Conservation (phyloP, 192 early-diverging fungal species). For the Funneliformis mosseae region DNA sequence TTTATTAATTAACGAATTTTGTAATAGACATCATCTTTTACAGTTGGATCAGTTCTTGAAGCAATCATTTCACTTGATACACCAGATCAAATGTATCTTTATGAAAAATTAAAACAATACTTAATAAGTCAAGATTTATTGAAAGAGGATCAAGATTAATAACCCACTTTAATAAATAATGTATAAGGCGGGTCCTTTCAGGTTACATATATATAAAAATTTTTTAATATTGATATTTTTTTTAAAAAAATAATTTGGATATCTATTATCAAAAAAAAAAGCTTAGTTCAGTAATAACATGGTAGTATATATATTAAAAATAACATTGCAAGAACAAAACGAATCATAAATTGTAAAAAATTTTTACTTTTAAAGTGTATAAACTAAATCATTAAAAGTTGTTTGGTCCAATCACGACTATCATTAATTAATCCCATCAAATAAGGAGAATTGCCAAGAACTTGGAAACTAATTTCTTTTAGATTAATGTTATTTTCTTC, state of each 20-base stretch:
- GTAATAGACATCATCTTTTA: conserved; percentile 29
- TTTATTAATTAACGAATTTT: neutral
- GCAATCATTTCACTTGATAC: conserved; percentile 38
- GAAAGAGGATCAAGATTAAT: neutral
- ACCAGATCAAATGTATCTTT: conserved; percentile 46
- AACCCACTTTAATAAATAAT: no score
- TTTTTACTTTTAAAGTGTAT: no score
- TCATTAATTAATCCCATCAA: conserved; percentile 17
- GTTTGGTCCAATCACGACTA: conserved; percentile 13
- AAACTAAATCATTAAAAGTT: neutral
- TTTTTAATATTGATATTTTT: no score
- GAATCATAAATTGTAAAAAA: no score
- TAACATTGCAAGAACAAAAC: no score
- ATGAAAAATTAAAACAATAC: conserved; percentile 45
- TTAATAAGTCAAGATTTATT: conserved; percentile 44
- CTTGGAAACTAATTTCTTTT: conserved; percentile 11
- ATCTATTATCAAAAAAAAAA: neutral
- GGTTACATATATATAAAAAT: no score
- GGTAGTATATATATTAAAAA: no score
- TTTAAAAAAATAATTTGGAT: no score
- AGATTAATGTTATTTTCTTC: neutral
- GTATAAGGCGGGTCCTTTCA: no score
- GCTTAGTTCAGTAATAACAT: no score
- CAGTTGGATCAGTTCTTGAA: conserved; percentile 40
- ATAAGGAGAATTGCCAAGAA: conserved; percentile 16